phyloP scores from a whole-genome alignment of 108 stramenopile genomes.

The Nannochloropsis salina region DNA sequence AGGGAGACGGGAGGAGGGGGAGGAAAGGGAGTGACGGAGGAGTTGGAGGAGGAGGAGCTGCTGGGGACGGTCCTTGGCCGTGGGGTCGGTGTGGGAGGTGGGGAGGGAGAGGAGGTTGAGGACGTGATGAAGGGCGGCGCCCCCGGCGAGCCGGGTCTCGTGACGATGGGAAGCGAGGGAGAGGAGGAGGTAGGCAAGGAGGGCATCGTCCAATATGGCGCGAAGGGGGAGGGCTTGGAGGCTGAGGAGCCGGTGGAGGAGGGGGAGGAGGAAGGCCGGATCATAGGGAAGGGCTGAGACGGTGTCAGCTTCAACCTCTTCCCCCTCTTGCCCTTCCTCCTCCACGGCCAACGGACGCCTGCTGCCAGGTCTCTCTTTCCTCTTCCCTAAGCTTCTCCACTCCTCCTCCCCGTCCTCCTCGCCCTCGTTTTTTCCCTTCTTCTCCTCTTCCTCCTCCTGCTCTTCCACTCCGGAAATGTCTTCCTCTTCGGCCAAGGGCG shows the following conservation, averaged over 20 bases:
- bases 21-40: conserved; percentile 19
- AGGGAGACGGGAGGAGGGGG: neutral
- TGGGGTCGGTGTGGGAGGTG: conserved; percentile 2
- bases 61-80: neutral
- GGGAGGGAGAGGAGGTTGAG: neutral
- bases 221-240: neutral
- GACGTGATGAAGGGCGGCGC: neutral
- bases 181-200: neutral
- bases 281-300: neutral
- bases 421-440: neutral
- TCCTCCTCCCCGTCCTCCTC: neutral
- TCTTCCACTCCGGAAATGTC: too few species aligned
- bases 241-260: neutral
- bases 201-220: neutral
- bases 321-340: neutral
- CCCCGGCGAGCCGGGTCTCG: neutral
- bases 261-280: neutral
- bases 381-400: neutral
- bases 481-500: neutral
- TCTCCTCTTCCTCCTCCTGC: neutral
- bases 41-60: neutral
- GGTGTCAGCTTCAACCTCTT: neutral
- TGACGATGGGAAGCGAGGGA: neutral
- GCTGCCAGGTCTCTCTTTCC: too few species aligned
- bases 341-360: too few species aligned